Conservation (phyloP, 2,329 filamentous ascomycete species). For the Pseudocercospora fijiensis region DNA sequence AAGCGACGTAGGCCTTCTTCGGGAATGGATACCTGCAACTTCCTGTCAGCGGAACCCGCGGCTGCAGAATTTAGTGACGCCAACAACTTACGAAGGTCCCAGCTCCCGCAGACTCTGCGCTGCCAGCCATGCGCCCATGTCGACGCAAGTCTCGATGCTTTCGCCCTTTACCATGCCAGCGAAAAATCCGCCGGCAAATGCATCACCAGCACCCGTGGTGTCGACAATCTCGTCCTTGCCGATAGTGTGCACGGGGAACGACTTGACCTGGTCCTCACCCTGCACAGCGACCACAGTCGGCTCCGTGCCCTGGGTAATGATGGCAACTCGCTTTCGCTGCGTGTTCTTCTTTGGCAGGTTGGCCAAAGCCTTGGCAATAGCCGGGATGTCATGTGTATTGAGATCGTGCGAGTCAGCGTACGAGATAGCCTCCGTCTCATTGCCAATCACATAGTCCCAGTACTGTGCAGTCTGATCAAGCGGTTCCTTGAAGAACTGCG, state of each 20-base stretch:
- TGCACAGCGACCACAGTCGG: constrained; percentile 79
- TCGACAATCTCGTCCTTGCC: constrained; percentile 78
- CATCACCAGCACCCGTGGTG: constrained; percentile 93
- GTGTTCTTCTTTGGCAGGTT: constrained; percentile 89
- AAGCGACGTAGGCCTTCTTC: constrained; percentile 40
- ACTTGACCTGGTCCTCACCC: constrained; percentile 61
- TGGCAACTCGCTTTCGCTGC: constrained; percentile 77
- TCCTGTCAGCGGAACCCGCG: constrained; percentile 15
- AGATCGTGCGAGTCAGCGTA: constrained; percentile 82
- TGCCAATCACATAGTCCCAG: constrained; percentile 95
- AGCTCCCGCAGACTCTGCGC: constrained; percentile 91
- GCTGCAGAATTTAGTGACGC: neutral
- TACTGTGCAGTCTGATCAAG: constrained; percentile 83
- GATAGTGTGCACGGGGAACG: constrained; percentile 80
- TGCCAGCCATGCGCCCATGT: constrained; percentile 96
- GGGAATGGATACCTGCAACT: constrained; percentile 39
- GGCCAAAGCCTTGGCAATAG: constrained; percentile 82
- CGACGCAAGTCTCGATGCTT: constrained; percentile 71
- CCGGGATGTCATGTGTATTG: constrained; percentile 71
- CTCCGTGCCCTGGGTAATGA: constrained; percentile 92
- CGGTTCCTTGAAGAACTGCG: constrained; percentile 95
- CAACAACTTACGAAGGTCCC: constrained; percentile 79
- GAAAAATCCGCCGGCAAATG: constrained; percentile 90
- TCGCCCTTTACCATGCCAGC: constrained; percentile 87
- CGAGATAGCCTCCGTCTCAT: constrained; percentile 88